These are phyloP conservation scores for Nicotiana attenuata DNA, from an alignment of 257 asterid species.

Conservation along the genomic window DNA sequence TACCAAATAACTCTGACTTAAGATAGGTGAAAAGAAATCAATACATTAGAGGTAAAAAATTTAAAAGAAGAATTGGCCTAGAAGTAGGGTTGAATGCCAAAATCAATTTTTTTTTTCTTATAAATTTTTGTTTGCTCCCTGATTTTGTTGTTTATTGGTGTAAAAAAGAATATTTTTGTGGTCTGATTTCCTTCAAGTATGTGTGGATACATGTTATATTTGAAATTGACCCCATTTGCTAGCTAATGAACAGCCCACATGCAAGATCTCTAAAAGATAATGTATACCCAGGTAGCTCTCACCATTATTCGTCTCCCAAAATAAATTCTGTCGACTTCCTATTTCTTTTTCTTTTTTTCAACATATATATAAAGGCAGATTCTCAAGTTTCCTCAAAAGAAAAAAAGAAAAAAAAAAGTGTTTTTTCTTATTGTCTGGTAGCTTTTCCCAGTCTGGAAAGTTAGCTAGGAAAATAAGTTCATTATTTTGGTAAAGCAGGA, in stretches of 20 bases:
- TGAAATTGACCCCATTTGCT: not conserved
- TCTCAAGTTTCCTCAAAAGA: not conserved
- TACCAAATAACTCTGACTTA: not conserved
- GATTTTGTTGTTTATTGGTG: too few relatives aligned
- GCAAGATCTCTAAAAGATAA: not conserved
- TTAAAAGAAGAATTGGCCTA: not conserved
- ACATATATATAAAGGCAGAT: not conserved
- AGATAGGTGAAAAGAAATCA: not conserved
- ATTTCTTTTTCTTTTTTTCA: not conserved
- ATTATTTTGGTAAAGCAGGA: not conserved
- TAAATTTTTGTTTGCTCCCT: too few relatives aligned
- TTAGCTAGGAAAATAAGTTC: not conserved
- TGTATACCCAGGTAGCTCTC: not conserved
- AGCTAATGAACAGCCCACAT: not conserved
- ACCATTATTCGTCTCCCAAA: not conserved
- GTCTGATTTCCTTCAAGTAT: not conserved
- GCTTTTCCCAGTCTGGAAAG: not conserved
- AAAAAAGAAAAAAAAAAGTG: not conserved
- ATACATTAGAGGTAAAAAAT: not conserved
- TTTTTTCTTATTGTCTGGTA: not conserved
- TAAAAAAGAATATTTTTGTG: not conserved
- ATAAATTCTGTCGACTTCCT: not conserved
- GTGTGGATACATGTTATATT: not conserved
- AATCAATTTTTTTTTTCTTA: too few relatives aligned
- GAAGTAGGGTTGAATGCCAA: not conserved